Conservation (phyloP, 1,284 basidiomycete genomes). For the Pseudomicrostroma phylloplanum region DNA sequence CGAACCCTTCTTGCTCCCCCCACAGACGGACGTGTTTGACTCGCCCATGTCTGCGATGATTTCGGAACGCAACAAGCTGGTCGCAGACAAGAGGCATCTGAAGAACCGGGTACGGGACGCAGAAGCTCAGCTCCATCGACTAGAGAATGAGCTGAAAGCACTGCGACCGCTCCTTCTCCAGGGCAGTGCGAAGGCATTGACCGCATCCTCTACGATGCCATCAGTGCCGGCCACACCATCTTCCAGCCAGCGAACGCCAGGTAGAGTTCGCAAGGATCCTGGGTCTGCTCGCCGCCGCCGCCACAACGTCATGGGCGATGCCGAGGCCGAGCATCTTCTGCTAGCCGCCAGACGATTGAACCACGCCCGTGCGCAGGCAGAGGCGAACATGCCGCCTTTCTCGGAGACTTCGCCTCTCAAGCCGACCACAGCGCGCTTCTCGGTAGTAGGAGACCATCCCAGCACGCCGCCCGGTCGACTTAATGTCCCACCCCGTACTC, state of each 20-base stretch:
- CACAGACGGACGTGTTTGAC: conserved; percentile 17
- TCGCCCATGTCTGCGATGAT: conserved; percentile 31
- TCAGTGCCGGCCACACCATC: background rate
- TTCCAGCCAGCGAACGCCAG: background rate
- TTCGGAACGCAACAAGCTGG: conserved; percentile 44
- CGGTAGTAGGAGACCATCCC: conserved; percentile 4
- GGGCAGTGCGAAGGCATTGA: conserved; percentile 14
- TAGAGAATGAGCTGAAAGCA: conserved; percentile 42
- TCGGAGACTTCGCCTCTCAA: conserved; percentile 2
- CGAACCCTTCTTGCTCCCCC: conserved; percentile 5
- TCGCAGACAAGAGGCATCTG: conserved; percentile 46
- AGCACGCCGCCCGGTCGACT: conserved; percentile 10
- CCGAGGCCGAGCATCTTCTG: conserved; percentile 52
- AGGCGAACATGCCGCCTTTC: conserved; percentile 12
- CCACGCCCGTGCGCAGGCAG: conserved; percentile 30
- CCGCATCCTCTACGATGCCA: background rate
- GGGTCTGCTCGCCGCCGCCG: conserved; percentile 16
- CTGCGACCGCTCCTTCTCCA: conserved; percentile 42
- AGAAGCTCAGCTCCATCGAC: conserved; percentile 42
- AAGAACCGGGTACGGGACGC: conserved; percentile 41
- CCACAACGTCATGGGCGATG: conserved; percentile 51
- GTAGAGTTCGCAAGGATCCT: background rate
- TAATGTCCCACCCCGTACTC: conserved; percentile 17
- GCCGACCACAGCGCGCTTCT: background rate
- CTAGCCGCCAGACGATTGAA: conserved; percentile 49